Base-by-base conservation (phyloP, 2,329 filamentous ascomycete genomes). In the Sodiomyces alkalinus region DNA sequence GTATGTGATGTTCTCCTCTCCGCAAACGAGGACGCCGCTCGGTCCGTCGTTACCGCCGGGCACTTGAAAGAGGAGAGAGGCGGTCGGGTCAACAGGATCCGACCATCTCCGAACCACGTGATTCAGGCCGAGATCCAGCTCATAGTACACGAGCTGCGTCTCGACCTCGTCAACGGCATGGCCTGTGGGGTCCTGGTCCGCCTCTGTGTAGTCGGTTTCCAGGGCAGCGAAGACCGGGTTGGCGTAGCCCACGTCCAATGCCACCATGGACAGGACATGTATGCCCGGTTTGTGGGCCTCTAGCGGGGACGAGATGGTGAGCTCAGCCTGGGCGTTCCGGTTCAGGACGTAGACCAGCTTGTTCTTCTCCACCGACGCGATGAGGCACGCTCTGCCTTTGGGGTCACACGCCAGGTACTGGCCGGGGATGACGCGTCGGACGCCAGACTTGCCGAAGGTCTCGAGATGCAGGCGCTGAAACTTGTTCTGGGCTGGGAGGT, bases 291-390 rank as follows among this genome's bases (percentile, higher is more conserved):
- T 92, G 55, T 98, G 87, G 2, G 90, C 92, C 55, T 98, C 92
- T 12, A 98, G 67, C 1, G 90, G 90, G 10, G 90, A 98, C 5
- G 90, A 98, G 28, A 98, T 98, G 22, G 86, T 92, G 43, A 98
- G 72, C 52, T 93, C 82, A 12, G 86, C 86, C 54, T 96, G 83
- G 3, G 85, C 72, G 56, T 93, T 92, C 39, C 92, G 78, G 54
- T 96, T 96, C 41, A 98, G 66, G 45, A 98, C 87, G 56, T 98
- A 99, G 41, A 98, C 90, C 32, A 99, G 78, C 61, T 98, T 98
- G 61, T 96, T 98, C 68, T 98, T 98, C 59, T 99, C 92, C 31
- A 87, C 68, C 5, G 86, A 87, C 7, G 90, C 85, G 36, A 96
- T 81, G 48, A 99, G 67, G 48, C 87, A 93, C 31, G 92, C 92